Base-by-base conservation (phyloP, 768 basidiomycete genomes). In the Bullera alba region DNA sequence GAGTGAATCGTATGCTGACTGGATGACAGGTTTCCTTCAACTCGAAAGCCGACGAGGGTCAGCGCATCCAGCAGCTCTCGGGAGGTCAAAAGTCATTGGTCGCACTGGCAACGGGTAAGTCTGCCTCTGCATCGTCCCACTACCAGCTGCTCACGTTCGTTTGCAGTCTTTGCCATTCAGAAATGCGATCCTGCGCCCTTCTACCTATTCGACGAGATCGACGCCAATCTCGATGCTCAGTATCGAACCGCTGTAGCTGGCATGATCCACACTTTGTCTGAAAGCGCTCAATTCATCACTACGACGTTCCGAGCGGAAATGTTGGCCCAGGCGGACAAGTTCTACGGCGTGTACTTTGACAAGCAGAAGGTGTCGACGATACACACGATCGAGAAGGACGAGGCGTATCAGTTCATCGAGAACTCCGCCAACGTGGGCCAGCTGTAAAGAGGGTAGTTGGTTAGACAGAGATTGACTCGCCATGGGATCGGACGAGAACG, bases 141-240 rank as follows among this genome's bases (percentile, higher is more conserved):
- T 34, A 29, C 23, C 32, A 16, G 19, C 19, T 22, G 32, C 35
- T 41, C n/a, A 27, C 50, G 8, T 34, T 8, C n/a, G 8, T 8
- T n/a, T n/a, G 0, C 64, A 87, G 92, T 99, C 22, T 97, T 99
- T 65, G 90, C 93, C 15, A 97, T 97, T 59, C 95, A 99, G 74
- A 96, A 95, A 74, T 97, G 93, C 68, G 95, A 99, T 65, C 95
- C 95, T 1, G 93, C 95, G 0, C 95, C 95, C 1, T 99, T 99
- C 76, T 97, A 97, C 73, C 78, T 99, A n/a, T 97, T 99, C 63
- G 95, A 99, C 68, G 95, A 97, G 84, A 97, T 99, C 66, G 95
- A 99, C 65, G 95, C 95, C 46, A 96, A 96, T 63, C 78, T 99
- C 41, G 93, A 96, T 60, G 91, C 92, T 4, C 91, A 97, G 75